Percentiles rank a stretch among this genome's conserved stretches.
Evolutionary conservation across 345 rosid species (phyloP).

Genomic region (Sisymbrium altissimum): DNA sequence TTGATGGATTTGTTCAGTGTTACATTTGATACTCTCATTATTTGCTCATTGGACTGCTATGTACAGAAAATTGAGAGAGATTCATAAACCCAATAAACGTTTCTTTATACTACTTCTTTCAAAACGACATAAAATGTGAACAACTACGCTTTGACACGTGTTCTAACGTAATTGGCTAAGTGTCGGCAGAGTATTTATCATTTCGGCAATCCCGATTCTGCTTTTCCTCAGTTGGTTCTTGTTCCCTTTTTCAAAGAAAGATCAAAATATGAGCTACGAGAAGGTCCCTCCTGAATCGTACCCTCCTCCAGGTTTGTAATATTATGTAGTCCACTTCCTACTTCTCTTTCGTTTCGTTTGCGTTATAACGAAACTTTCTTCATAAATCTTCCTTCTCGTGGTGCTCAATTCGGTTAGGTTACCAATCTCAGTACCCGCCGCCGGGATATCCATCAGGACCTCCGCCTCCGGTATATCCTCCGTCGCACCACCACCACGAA

Average conservation of each 20-base stretch:
- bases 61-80: neutral
- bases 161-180: neutral
- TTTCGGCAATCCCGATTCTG: neutral
- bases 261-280: slow-evolving; percentile 62
- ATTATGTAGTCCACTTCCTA: too few species aligned
- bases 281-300: slow-evolving; percentile 47
- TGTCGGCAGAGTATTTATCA: neutral
- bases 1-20: neutral
- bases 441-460: slow-evolving; percentile 50
- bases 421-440: slow-evolving; percentile 27
- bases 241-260: neutral
- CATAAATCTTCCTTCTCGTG: neutral
- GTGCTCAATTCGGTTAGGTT: slow-evolving; percentile 9
- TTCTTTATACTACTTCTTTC: too few species aligned
- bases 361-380: neutral
- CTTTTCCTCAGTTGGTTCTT: too few species aligned
- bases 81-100: too few species aligned
- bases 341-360: neutral
- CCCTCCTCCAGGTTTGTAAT: slow-evolving; percentile 54
- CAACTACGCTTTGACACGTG: neutral
- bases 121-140: neutral
- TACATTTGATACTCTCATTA: neutral
- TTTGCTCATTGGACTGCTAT: neutral
- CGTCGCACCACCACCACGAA: slow-evolving; percentile 47
- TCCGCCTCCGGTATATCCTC: slow-evolving; percentile 46